A percentile compares a stretch with the other conserved stretches of the same genome.
Conservation (phyloP, 345 rosid genomes). For the Salix udensis region DNA sequence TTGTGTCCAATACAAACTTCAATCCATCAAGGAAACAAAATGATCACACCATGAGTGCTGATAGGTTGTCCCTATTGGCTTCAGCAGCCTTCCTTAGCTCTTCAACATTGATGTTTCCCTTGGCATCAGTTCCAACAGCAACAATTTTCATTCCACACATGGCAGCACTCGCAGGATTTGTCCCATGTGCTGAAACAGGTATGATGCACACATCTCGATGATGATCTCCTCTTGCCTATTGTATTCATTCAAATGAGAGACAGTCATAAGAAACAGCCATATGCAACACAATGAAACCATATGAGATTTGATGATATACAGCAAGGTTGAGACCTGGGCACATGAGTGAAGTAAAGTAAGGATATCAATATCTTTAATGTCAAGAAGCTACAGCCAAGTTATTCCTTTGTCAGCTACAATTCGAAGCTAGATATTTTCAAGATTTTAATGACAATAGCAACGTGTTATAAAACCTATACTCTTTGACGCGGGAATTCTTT, state of each 20-base stretch:
- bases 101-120: slow-evolving; percentile 93
- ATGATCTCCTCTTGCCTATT: slow-evolving; percentile 92
- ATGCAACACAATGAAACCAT: background rate
- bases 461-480: background rate
- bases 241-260: slow-evolving; percentile 11
- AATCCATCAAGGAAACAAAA: background rate
- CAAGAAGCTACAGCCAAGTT: background rate
- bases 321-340: background rate
- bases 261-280: background rate
- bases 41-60: slow-evolving; percentile 73
- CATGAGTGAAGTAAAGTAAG: background rate
- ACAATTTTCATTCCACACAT: slow-evolving; percentile 99
- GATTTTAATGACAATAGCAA: background rate
- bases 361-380: background rate
- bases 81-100: slow-evolving; percentile 91
- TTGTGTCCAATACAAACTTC: background rate
- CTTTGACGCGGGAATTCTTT: background rate
- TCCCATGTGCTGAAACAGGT: slow-evolving; percentile 98
- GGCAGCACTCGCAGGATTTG: slow-evolving; percentile 99
- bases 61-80: slow-evolving; percentile 76
- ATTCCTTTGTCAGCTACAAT: background rate
- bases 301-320: background rate
- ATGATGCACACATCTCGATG: slow-evolving; percentile 96
- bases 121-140: slow-evolving; percentile 89
- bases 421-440: background rate